Percentiles rank a stretch among this genome's conserved stretches.
phyloP scores from a whole-genome alignment of 2,329 filamentous ascomycete genomes.

The Penicillium sp. region DNA sequence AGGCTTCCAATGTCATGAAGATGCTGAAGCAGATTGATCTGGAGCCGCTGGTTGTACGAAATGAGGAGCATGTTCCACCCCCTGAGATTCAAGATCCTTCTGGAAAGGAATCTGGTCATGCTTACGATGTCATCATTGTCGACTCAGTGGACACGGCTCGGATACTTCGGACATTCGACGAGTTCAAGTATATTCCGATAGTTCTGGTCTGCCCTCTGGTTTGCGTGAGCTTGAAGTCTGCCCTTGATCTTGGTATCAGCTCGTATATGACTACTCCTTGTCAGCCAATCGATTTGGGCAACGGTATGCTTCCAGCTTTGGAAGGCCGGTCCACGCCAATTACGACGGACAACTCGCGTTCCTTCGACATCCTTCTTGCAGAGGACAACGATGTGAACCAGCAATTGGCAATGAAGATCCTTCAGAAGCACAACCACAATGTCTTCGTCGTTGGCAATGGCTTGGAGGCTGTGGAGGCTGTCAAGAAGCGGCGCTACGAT shows the following conservation, averaged over 20 bases:
- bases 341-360: slow-evolving; percentile 88
- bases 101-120: slow-evolving; percentile 51
- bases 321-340: slow-evolving; percentile 90
- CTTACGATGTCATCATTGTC: slow-evolving; percentile 93
- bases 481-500: slow-evolving; percentile 89
- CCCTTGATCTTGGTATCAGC: slow-evolving; percentile 92
- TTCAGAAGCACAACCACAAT: slow-evolving; percentile 85
- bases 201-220: slow-evolving; percentile 87
- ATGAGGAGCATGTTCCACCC: slow-evolving; percentile 64
- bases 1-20: slow-evolving; percentile 67
- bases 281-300: slow-evolving; percentile 87
- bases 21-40: slow-evolving; percentile 79
- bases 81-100: slow-evolving; percentile 52
- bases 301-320: slow-evolving; percentile 91
- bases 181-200: slow-evolving; percentile 97
- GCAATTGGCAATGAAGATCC: slow-evolving; percentile 88
- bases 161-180: slow-evolving; percentile 77
- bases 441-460: slow-evolving; percentile 83
- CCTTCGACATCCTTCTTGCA: slow-evolving; percentile 89
- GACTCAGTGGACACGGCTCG: slow-evolving; percentile 91
- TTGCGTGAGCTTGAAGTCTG: slow-evolving; percentile 87
- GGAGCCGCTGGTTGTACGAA: slow-evolving; percentile 77
- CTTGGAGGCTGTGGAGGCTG: slow-evolving; percentile 84
- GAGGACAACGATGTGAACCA: slow-evolving; percentile 99
- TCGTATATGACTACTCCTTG: slow-evolving; percentile 99